Base-by-base conservation (phyloP, 1,139 yeast species). In the Chernovozyma aurita region DNA sequence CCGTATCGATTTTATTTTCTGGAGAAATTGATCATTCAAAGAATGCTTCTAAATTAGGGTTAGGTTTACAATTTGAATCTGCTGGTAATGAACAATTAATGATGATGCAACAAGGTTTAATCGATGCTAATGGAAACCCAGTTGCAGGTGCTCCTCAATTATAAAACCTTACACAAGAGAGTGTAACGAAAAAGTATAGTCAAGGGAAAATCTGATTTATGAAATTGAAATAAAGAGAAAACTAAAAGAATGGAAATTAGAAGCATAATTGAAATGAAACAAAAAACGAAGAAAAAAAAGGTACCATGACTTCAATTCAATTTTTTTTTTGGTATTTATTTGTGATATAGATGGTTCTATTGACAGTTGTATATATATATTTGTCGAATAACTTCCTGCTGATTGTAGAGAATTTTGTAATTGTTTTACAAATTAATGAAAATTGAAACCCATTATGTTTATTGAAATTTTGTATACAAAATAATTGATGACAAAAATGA, bases 21-120 rank as follows among this genome's bases (percentile, higher is more conserved):
- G 97, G 76, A 34, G 96, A 92, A 65, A 79, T 92, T 48, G 97
- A 92, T 63, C 97, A 94, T 63, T 67, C 73, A 55, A 90, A 90
- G 70, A 78, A 80, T 60, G 70, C 88, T 34, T 82, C 92, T 43
- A 83, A 82, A 62, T 70, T 90, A 48, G 98, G 98, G 58, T 78
- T 90, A 53, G 98, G 97, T 61, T 75, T 92, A 54, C 96, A 88
- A 71, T 82, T 92, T 48, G 97, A 92, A 71, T 76, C 86, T 42
- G 95, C 96, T 44, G 97, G 97, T 59, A 81, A 85, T 55, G 95
- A 87, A 65, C 92, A 87, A 69, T 76, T 86, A 53, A 63, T 73
- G 73, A 61, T 70, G 70, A 70, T 70, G 75, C 94, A 84, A 71
- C 88, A 83, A 64, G 92, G 92, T 53, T 71, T 84, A 65, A 59